These are phyloP conservation scores for Myriosclerotinia duriaeana DNA, from an alignment of 2,329 filamentous ascomycete species.

Conservation along the genomic window DNA sequence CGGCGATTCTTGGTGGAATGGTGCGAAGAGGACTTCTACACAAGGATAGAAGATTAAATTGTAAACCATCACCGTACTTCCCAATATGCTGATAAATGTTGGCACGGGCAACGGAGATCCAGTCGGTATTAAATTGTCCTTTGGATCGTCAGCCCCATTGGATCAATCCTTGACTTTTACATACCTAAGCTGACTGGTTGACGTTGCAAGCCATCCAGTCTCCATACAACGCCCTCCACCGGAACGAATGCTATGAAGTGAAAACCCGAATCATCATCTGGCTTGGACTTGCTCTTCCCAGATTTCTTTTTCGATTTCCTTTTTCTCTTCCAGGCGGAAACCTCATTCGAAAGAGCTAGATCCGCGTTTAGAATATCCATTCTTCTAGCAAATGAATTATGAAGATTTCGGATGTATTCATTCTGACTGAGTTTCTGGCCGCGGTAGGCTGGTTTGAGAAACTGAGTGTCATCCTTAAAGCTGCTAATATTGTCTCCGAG, in stretches of 20 bases:
- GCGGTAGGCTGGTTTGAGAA: conserved; percentile 68
- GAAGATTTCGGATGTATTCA: conserved; percentile 72
- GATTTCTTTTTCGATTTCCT: conserved; percentile 44
- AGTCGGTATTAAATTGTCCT: conserved; percentile 50
- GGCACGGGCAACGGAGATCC: conserved; percentile 64
- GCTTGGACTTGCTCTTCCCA: conserved; percentile 46
- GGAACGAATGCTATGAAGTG: conserved; percentile 92
- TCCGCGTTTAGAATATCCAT: conserved; percentile 76
- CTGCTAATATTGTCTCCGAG: conserved; percentile 68
- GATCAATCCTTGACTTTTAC: conserved; percentile 11
- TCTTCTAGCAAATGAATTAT: conserved; percentile 85
- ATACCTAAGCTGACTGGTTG: conserved; percentile 66
- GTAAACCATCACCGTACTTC: conserved; percentile 62
- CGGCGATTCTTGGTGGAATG: conserved; percentile 43
- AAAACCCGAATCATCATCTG: conserved; percentile 62
- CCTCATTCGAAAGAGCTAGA: conserved; percentile 59
- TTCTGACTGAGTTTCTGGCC: conserved; percentile 75
- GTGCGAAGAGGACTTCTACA: conserved; percentile 61
- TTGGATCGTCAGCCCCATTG: background rate
- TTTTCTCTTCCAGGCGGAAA: conserved; percentile 35
- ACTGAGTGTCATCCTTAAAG: conserved; percentile 72
- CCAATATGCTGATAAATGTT: conserved; percentile 68
- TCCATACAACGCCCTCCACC: conserved; percentile 73
- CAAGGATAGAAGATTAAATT: conserved; percentile 77
- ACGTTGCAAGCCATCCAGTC: conserved; percentile 79